Conservation (phyloP, 2,329 filamentous ascomycete genomes). For the Monilinia vaccinii-corymbosi region DNA sequence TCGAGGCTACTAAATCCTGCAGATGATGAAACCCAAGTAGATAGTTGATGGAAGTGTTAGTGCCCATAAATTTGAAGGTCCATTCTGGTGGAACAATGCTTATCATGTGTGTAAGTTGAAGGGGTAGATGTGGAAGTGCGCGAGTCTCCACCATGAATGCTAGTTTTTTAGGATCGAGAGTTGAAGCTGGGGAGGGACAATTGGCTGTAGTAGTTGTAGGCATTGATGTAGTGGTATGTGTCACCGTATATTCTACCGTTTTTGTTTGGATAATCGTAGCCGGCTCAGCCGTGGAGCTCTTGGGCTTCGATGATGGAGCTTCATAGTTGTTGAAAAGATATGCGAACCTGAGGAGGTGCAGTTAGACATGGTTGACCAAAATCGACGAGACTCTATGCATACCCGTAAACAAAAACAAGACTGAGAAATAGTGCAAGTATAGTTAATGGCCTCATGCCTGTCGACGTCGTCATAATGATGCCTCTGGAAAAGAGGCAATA, state of each 20-base stretch:
- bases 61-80: conserved; percentile 47
- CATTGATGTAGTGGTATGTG: neutral
- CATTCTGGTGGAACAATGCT: conserved; percentile 47
- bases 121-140: conserved; percentile 39
- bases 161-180: conserved; percentile 31
- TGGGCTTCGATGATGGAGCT: neutral
- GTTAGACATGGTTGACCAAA: neutral
- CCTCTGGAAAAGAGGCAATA: neutral
- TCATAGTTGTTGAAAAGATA: neutral
- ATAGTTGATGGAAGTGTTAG: conserved; percentile 33
- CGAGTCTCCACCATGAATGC: conserved; percentile 48
- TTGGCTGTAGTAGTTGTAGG: conserved; percentile 1
- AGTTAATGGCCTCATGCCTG: neutral
- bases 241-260: neutral
- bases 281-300: neutral
- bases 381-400: neutral
- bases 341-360: neutral
- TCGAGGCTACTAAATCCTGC: conserved; percentile 30
- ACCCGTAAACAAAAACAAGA: conserved; percentile 1
- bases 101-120: conserved; percentile 47
- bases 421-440: neutral
- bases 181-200: conserved; percentile 15
- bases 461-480: neutral
- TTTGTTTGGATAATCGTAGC: neutral
- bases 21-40: conserved; percentile 35